A percentile compares a stretch with the other conserved stretches of the same genome.
Evolutionary conservation across 495 filamentous ascomycete genomes (phyloP).

Genomic region (Penicillium samsonianum): DNA sequence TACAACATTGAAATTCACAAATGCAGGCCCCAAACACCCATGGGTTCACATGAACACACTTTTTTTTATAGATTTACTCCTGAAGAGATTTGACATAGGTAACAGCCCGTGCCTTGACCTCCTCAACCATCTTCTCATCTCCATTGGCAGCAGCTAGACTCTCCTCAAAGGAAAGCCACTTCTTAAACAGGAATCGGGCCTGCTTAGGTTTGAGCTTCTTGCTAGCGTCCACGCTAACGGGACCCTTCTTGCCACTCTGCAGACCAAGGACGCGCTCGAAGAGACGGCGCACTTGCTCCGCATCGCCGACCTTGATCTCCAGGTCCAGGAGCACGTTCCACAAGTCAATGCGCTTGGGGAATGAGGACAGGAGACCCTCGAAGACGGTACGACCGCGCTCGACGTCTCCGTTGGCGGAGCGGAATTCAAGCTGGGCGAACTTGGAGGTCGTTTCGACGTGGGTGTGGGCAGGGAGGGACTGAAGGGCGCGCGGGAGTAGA

Average conservation of each 20-base stretch:
- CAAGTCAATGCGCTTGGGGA: conserved; percentile 83
- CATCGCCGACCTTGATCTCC: conserved; percentile 68
- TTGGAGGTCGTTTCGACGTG: conserved; percentile 79
- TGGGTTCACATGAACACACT: conserved; percentile 22
- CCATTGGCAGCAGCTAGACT: conserved; percentile 52
- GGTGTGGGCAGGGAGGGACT: conserved; percentile 70
- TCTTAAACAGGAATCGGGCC: conserved; percentile 79
- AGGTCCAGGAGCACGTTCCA: conserved; percentile 91
- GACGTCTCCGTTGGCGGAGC: conserved; percentile 74
- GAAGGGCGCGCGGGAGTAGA: conserved; percentile 81
- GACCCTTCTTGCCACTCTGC: conserved; percentile 58
- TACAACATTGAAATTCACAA: conserved; percentile 12
- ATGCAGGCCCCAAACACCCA: conserved; percentile 35
- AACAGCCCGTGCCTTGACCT: conserved; percentile 71
- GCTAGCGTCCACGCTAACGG: conserved; percentile 31
- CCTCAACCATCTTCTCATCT: conserved; percentile 68
- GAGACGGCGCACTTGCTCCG: conserved; percentile 67
- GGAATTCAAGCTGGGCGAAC: conserved; percentile 90
- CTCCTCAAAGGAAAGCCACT: conserved; percentile 81
- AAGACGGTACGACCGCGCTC: conserved; percentile 95
- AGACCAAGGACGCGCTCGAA: conserved; percentile 73
- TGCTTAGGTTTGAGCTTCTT: conserved; percentile 65
- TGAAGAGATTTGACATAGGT: conserved; percentile 64
- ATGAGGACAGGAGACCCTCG: conserved; percentile 79
- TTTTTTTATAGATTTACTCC: conserved; percentile 35